Evolutionary conservation across 441 rosid genomes (phyloP), one percentile per base, ranked within the genome.

Genomic region (Populus hybrid): DNA sequence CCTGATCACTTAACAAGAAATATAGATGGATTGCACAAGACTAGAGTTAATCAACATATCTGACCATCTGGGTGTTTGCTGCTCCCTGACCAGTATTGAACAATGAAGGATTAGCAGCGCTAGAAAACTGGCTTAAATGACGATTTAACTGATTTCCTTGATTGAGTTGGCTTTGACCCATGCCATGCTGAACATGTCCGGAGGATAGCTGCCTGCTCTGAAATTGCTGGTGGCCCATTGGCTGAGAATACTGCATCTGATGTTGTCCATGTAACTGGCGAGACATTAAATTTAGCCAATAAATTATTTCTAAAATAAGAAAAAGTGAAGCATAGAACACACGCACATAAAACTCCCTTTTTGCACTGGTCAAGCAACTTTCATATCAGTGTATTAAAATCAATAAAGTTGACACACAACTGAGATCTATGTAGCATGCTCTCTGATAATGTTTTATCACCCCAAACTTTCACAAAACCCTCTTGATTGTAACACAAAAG

Each of bases 181-280:
- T 88, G 67, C 89, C 89, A 82, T 90, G 97, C 86, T 90, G 98
- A 82, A 89, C 82, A 83, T 88, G 91, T 75, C 95, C 97, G 42
- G 94, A 80, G 53, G 97, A 35, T 78, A 96, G 88, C 85, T 93
- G 98, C 84, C 98, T 90, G 74, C 90, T 86, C 85, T 92, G 98
- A 81, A 89, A 93, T 81, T 96, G 99, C 81, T 94, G 98, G 82
- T 91, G 97, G 6, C 87, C 96, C 88, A 93, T 76, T 76, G 97
- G 76, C 88, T 92, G 98, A 80, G 99, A 88, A 87, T 89, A 93
- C 76, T 91, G 92, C 97, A 93, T 91, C 88, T 94, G 99, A 83
- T 87, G 94, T 74, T 91, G 97, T 80, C 95, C 94, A 86, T 91
- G 94, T 77, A 89, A 86, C 90, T 86, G 82, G 36, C 32, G 71